A percentile compares a stretch with the other conserved stretches of the same genome.
These are phyloP conservation scores for Sclerotinia subarctica DNA, from an alignment of 2,329 filamentous ascomycete species.

Conservation along the genomic window DNA sequence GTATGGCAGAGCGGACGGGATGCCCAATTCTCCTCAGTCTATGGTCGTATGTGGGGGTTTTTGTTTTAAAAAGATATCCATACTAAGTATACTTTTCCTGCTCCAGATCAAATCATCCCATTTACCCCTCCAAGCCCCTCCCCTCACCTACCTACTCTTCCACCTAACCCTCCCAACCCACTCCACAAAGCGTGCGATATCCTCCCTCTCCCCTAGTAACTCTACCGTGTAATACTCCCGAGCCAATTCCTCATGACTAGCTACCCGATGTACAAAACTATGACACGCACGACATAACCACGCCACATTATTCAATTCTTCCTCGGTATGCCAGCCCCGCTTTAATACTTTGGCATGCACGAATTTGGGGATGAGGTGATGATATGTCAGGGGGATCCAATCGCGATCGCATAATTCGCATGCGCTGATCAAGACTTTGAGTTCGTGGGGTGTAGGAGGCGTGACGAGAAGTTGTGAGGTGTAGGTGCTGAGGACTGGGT, in stretches of 20 bases:
- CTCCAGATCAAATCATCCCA: too few relatives aligned
- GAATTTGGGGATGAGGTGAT: conserved; percentile 78
- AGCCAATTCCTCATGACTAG: conserved; percentile 74
- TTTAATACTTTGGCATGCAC: conserved; percentile 75
- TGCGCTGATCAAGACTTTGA: conserved; percentile 48
- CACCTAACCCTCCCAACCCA: conserved; percentile 75
- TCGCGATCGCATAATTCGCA: conserved; percentile 77
- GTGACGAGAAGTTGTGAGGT: conserved; percentile 54
- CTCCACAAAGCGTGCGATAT: conserved; percentile 65
- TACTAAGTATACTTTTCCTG: too few relatives aligned
- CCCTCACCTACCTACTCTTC: conserved; percentile 36
- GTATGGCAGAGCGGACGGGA: too few relatives aligned
- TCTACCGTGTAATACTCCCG: conserved; percentile 71
- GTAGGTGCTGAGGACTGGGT: conserved; percentile 62
- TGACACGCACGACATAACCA: conserved; percentile 87
- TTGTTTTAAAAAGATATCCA: too few relatives aligned
- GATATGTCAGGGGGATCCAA: conserved; percentile 76
- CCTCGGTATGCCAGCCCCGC: conserved; percentile 73
- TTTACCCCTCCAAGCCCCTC: too few relatives aligned
- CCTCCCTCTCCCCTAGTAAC: conserved; percentile 63
- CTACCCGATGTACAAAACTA: conserved; percentile 74
- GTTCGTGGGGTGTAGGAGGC: conserved; percentile 61
- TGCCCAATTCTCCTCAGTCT: too few relatives aligned
- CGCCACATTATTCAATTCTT: conserved; percentile 74
- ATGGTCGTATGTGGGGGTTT: too few relatives aligned